Evolutionary conservation across 148 eudicot species (phyloP), one percentile per base, ranked within the genome.

Genomic region (Nepenthes gracilis): DNA sequence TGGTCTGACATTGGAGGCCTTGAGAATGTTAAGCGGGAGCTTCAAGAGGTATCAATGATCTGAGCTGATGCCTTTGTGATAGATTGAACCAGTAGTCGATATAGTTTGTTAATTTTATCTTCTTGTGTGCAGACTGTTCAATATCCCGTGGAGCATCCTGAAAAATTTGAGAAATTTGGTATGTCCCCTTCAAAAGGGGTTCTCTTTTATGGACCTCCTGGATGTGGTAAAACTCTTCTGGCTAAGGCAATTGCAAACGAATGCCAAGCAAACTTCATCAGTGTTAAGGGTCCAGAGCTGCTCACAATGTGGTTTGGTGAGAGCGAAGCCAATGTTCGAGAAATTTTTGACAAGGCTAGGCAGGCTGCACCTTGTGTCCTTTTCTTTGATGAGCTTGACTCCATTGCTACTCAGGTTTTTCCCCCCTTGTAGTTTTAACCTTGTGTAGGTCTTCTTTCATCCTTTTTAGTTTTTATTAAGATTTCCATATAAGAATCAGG

Each of bases 1-100:
- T 88, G 96, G 96, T 65, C 74, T 11, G 92, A 85, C 74, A 80
- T 88, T 74, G 96, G 96, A 61, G 94, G 94, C 67, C 94, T 86
- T 61, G 94, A 83, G 69, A 86, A 81, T 57, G 94, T 86, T 43
- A 86, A 86, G 63, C 72, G 94, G 53, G 94, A 86, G 70, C 94
- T 86, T 54, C 57, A 54, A 7, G 57, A 54, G 57, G 57, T 54
- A 54, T 13, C 33, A 6, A 32, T 54, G 12, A 4, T n/a, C 15
- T 11, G 48, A 45, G 57, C 57, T n/a, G 12, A n/a, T 54, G 2
- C 33, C 9, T 14, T 13, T 54, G 2, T 6, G 32, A n/a, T 45
- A n/a, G 2, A 54, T 54, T 14, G 15, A 11, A 32, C 57, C 7
- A 54, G 57, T 54, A 8, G 12, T 2, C 7, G 14, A 11, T n/a